Percentiles rank a stretch among this genome's conserved stretches.
Conservation (phyloP, 1,139 yeast genomes). For the Wickerhamomyces sp. region DNA sequence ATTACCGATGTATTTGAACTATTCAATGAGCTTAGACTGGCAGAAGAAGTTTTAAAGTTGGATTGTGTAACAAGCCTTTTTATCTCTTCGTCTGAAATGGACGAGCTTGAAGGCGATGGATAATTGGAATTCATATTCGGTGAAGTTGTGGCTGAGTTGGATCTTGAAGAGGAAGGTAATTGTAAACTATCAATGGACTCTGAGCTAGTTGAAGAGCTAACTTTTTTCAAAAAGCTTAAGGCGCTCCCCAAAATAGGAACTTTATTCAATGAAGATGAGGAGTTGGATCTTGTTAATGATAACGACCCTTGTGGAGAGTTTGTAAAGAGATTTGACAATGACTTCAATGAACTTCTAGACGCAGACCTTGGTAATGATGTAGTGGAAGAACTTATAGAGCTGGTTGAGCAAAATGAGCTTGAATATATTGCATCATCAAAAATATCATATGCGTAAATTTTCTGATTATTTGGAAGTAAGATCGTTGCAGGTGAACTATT, state of each 20-base stretch:
- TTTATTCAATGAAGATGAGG: slow-evolving; percentile 27
- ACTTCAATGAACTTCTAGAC: slow-evolving; percentile 3
- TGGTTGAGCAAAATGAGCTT: slow-evolving; percentile 31
- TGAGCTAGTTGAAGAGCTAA: slow-evolving; percentile 8
- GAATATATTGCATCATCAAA: slow-evolving; percentile 76
- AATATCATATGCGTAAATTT: slow-evolving; percentile 65
- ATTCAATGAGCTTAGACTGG: slow-evolving; percentile 13
- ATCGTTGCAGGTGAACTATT: slow-evolving; percentile 12
- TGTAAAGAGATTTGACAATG: background rate
- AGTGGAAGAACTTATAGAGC: slow-evolving; percentile 2
- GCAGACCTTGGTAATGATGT: background rate
- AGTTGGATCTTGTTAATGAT: slow-evolving; percentile 28
- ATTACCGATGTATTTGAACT: slow-evolving; percentile 13
- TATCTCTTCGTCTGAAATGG: slow-evolving; percentile 20
- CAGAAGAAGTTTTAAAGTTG: slow-evolving; percentile 4
- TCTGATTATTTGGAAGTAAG: slow-evolving; percentile 10
- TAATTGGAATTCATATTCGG: slow-evolving; percentile 4
- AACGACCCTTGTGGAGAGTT: slow-evolving; percentile 11
- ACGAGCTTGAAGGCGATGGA: slow-evolving; percentile 21
- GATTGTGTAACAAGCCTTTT: slow-evolving; percentile 12
- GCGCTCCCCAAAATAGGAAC: slow-evolving; percentile 26
- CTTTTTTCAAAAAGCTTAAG: slow-evolving; percentile 26
- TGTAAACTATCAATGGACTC: slow-evolving; percentile 2
- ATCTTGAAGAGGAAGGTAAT: background rate
- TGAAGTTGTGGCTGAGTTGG: background rate